Percentiles rank a stretch among this genome's conserved stretches.
These are phyloP conservation scores for Penicillium rolfsii DNA, from an alignment of 2,329 filamentous ascomycete species.

Conservation along the genomic window DNA sequence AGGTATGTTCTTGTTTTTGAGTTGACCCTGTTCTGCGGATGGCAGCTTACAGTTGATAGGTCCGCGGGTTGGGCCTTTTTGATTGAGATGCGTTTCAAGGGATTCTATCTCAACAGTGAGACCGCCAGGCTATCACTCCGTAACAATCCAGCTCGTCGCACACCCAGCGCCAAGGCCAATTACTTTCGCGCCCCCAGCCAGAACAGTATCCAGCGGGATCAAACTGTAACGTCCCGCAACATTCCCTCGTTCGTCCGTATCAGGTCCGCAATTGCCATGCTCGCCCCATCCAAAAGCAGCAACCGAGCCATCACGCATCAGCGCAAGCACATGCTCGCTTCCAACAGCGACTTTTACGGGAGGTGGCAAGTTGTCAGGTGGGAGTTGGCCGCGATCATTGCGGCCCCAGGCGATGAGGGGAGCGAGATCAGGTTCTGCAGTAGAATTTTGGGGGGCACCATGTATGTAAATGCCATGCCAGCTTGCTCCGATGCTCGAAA, in stretches of 20 bases:
- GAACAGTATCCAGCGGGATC: constrained; percentile 60
- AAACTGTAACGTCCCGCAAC: constrained; percentile 71
- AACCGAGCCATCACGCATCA: constrained; percentile 67
- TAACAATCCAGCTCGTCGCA: constrained; percentile 78
- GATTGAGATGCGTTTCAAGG: constrained; percentile 38
- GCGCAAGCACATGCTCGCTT: constrained; percentile 84
- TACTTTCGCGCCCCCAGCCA: constrained; percentile 50
- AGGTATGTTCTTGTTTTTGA: constrained; percentile 39
- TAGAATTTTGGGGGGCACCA: neutral
- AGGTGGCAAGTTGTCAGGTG: constrained; percentile 63
- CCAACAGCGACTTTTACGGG: constrained; percentile 73
- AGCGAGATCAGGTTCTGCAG: constrained; percentile 52
- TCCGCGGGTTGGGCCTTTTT: constrained; percentile 48
- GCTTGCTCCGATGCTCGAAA: constrained; percentile 66
- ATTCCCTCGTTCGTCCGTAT: constrained; percentile 63
- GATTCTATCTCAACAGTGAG: neutral
- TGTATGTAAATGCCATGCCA: constrained; percentile 84
- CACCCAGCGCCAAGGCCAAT: constrained; percentile 77
- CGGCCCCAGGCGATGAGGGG: constrained; percentile 74
- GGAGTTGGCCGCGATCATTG: constrained; percentile 80
- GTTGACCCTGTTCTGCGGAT: neutral
- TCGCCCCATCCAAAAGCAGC: constrained; percentile 96
- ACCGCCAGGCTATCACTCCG: constrained; percentile 25
- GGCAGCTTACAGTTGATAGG: constrained; percentile 33
- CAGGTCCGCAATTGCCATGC: constrained; percentile 89